A percentile compares a stretch with the other conserved stretches of the same genome.
Evolutionary conservation across 2,329 filamentous ascomycete species (phyloP).

Genomic region (Arthrobotrys megalospora): DNA sequence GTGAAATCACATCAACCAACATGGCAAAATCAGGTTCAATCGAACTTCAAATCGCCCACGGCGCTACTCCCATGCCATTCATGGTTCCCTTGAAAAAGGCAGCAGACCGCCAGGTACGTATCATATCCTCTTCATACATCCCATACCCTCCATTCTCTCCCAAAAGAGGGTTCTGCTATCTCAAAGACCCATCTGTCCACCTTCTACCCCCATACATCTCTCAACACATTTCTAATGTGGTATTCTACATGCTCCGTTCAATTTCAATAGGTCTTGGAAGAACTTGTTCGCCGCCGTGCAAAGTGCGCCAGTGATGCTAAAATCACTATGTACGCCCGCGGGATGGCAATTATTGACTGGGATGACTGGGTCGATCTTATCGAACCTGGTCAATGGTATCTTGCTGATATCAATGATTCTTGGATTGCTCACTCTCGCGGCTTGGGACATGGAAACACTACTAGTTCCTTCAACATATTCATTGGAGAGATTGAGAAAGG

Average conservation of each 20-base stretch:
- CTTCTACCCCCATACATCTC: not conserved
- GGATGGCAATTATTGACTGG: constrained; percentile 46
- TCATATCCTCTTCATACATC: not conserved
- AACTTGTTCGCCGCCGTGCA: constrained; percentile 27
- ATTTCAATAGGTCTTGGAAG: constrained; percentile 26
- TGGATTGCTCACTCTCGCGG: constrained; percentile 21
- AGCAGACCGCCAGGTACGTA: constrained; percentile 31
- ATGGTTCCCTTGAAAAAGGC: constrained; percentile 51
- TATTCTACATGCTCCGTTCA: not conserved
- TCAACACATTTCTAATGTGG: constrained; percentile 23
- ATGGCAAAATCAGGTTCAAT: constrained; percentile 29
- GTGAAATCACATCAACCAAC: not conserved
- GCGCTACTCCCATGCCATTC: constrained; percentile 46
- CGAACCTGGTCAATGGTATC: constrained; percentile 35
- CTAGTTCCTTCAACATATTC: not conserved
- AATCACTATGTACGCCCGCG: constrained; percentile 38
- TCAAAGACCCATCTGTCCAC: not conserved
- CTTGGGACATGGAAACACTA: not conserved
- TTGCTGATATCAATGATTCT: constrained; percentile 49
- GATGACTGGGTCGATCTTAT: constrained; percentile 57
- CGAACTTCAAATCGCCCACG: constrained; percentile 51
- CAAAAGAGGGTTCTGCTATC: not conserved
- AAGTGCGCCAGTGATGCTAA: constrained; percentile 16
- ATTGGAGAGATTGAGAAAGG: constrained; percentile 1
- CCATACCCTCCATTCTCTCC: not conserved